Base-by-base conservation (phyloP, 1,139 yeast genomes). In the Yamadazyma taylorii region DNA sequence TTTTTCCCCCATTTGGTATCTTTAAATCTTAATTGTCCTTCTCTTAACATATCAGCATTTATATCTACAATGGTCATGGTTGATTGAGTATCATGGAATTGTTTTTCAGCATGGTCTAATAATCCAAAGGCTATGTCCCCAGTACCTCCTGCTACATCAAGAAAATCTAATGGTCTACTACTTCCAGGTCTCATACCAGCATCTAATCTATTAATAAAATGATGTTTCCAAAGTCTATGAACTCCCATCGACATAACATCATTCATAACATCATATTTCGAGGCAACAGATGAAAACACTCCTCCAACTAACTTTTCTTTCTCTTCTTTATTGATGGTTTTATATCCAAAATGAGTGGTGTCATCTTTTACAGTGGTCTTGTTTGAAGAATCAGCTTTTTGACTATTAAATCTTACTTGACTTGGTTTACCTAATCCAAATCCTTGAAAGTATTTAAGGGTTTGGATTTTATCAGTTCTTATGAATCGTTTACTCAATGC, bases 111-210 rank as follows among this genome's bases (percentile, higher is more conserved):
- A 58, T 92, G 96, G 52, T 90, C 96, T 46, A 92, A 69, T 45
- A 94, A 75, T 5, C 98, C 94, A 65, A 89, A 89, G 1, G 98
- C 98, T 63, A 92, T 90, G 58, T 92, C 99, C 33, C 98, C 99
- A 12, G 97, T 89, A 23, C 99, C 99, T 41, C 98, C 99, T 26
- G 98, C 99, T 38, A 94, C 97, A 63, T 92, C 99, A 46, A 92
- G 73, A 55, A 92, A 90, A 45, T 82, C 79, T 55, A 92, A 70
- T 2, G 96, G 96, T 48, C 80, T 76, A 30, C 56, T 57, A 8
- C 89, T 80, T 31, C 92, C 95, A 4, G 96, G 90, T 55, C 97
- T 79, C 72, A 81, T 81, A 30, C 99, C 99, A 29, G 97, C 96
- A 56, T 92, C 97, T 43, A 92, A 69, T 50, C 89, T 79, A 51